Percentiles rank a stretch among this genome's conserved stretches.
Evolutionary conservation across 2,329 filamentous ascomycete species (phyloP).

Genomic region (Pleurostoma richardsiae): DNA sequence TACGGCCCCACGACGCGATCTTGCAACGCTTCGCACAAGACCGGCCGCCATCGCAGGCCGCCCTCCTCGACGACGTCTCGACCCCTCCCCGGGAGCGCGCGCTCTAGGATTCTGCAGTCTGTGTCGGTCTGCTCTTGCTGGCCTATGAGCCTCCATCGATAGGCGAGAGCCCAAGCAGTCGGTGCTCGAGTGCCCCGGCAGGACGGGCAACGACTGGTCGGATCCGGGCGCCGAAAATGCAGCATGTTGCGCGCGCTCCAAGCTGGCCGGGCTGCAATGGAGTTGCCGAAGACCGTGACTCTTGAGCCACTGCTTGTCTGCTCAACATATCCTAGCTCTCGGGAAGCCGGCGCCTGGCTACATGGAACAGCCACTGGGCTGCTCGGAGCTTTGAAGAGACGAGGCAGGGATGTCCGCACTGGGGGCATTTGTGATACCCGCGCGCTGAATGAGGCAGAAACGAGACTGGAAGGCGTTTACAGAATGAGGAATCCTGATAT

Average conservation of each 20-base stretch:
- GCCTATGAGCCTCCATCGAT: not conserved
- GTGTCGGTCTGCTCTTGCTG: not conserved
- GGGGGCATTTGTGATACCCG: not conserved
- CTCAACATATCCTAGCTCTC: not conserved
- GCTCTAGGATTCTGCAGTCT: not conserved
- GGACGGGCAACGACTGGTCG: not conserved
- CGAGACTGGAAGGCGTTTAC: not conserved
- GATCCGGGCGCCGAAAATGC: not conserved
- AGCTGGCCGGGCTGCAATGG: not conserved
- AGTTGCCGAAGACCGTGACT: not conserved
- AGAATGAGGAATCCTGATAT: not conserved
- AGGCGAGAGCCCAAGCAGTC: not conserved
- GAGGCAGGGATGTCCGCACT: not conserved
- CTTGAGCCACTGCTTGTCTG: not conserved
- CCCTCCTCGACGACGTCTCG: not conserved
- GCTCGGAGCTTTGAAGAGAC: not conserved
- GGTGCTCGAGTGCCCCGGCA: not conserved
- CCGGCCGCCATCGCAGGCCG: not conserved
- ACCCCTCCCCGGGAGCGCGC: not conserved
- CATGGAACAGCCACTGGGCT: slow-evolving; percentile 3
- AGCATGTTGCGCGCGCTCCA: not conserved
- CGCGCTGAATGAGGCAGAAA: slow-evolving; percentile 2
- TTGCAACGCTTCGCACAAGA: no score
- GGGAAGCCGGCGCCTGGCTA: no score
- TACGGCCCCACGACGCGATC: no score